A percentile compares a stretch with the other conserved stretches of the same genome.
Conservation (phyloP, 2,329 filamentous ascomycete genomes). For the Colletotrichum sp. region DNA sequence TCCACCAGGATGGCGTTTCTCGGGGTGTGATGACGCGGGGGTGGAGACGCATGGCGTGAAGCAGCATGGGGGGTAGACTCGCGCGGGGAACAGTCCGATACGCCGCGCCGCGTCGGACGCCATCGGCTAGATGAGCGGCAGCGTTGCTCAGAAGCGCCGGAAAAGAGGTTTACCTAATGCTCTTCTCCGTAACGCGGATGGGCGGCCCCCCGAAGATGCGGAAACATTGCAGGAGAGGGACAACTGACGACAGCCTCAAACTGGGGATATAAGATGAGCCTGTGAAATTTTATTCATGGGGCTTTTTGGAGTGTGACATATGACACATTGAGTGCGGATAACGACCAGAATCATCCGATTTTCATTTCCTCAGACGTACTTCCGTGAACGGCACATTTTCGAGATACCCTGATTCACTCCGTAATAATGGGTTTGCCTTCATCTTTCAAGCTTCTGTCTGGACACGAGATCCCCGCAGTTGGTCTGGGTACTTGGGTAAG, state of each 20-base stretch:
- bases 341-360: not conserved
- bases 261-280: constrained; percentile 6
- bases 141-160: not conserved
- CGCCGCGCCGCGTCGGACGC: not conserved
- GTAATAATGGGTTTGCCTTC: constrained; percentile 27
- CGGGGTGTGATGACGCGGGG: constrained; percentile 19
- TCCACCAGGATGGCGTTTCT: constrained; percentile 15
- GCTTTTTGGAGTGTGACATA: not conserved
- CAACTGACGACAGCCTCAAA: constrained; percentile 11
- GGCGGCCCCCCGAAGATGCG: not conserved
- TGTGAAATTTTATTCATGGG: not conserved
- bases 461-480: constrained; percentile 34
- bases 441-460: constrained; percentile 34
- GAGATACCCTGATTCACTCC: not conserved
- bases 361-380: not conserved
- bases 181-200: not conserved
- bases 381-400: not conserved
- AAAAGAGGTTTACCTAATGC: constrained; percentile 13
- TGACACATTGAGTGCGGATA: not conserved
- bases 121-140: not conserved
- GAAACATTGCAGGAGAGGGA: not conserved
- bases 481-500: constrained; percentile 38
- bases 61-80: not conserved
- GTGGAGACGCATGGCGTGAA: not conserved
- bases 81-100: constrained; percentile 13